Evolutionary conservation across 352 stramenopile genomes (phyloP).

Genomic region (Globisporangium polare): DNA sequence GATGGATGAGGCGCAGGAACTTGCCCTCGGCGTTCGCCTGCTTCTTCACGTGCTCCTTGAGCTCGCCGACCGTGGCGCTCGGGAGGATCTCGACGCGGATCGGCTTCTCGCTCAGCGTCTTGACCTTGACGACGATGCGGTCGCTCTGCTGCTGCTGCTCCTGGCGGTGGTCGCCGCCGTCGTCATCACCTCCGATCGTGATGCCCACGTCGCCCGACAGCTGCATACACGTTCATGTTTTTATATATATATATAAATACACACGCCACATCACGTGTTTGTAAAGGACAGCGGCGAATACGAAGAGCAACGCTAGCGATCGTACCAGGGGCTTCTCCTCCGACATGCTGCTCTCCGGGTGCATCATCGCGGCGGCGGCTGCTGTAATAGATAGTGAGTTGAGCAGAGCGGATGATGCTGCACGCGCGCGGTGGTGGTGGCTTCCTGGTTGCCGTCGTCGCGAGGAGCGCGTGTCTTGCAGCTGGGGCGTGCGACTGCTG

Average conservation of each 20-base stretch:
- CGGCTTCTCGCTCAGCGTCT: constrained; percentile 85
- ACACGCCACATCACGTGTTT: not conserved
- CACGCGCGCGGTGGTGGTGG: not conserved
- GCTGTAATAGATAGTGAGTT: not conserved
- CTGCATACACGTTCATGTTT: constrained; percentile 18
- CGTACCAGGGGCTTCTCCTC: constrained; percentile 16
- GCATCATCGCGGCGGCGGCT: constrained; percentile 14
- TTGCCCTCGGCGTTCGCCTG: constrained; percentile 73
- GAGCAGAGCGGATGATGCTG: not conserved
- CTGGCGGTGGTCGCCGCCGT: not conserved
- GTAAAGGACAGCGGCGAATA: not conserved
- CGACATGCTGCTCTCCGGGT: constrained; percentile 14
- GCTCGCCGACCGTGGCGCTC: constrained; percentile 52
- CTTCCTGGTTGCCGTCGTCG: not conserved
- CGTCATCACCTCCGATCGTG: constrained; percentile 26
- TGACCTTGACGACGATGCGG: constrained; percentile 71
- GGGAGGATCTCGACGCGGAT: constrained; percentile 70
- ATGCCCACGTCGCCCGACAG: constrained; percentile 50
- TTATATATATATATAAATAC: not conserved
- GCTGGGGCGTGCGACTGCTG: not conserved
- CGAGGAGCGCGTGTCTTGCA: not conserved
- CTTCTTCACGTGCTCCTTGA: constrained; percentile 79
- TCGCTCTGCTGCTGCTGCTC: constrained; percentile 28
- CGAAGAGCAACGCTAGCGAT: not conserved
- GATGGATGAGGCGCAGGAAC: constrained; percentile 83